Evolutionary conservation across 306 rosid species (phyloP), one percentile per base, ranked within the genome.

Genomic region (Trifolium repens): DNA sequence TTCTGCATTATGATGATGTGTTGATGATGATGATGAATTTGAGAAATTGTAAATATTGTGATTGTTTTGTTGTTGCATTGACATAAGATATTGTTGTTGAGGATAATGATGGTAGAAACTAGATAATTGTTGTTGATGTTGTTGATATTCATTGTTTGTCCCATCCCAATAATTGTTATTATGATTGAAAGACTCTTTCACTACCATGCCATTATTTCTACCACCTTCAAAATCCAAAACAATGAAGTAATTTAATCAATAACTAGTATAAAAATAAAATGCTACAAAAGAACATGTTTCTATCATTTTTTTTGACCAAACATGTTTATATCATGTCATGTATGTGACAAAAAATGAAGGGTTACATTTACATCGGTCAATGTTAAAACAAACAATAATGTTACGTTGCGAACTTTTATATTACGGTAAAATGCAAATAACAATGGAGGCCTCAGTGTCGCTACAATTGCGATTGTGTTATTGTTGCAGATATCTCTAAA

Each of bases 101-200:
- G 80, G 81, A 59, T 79, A 67, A 57, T 76, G 85, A 49, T 70
- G 71, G 59, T 75, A 74, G 55, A 82, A 61, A 46, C 67, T 76
- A 72, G 68, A 53, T 50, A 35, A 27, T 27, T 27, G 3, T 19
- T 71, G 73, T 7, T 52, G 22, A 9, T 16, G 76, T 11, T 52
- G 40, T 16, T 27, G 70, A 32, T 65, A 50, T 26, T 61, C 9
- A 4, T 76, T 78, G 67, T 34, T 68, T 62, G 70, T 76, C 34
- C 78, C 82, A 10, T 78, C 90, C 85, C 86, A 67, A 53, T 62
- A 67, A 70, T 82, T 85, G 59, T 57, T 69, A 19, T 57, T 69
- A 19, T 84, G 80, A 64, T 77, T 57, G 3, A 66, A 10, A 15
- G 12, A 44, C 34, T 44, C 76, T 37, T 37, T 61, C 71, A 70